These are phyloP conservation scores for Pythium brachiatum DNA, from an alignment of 352 stramenopile genomes.

Conservation along the genomic window DNA sequence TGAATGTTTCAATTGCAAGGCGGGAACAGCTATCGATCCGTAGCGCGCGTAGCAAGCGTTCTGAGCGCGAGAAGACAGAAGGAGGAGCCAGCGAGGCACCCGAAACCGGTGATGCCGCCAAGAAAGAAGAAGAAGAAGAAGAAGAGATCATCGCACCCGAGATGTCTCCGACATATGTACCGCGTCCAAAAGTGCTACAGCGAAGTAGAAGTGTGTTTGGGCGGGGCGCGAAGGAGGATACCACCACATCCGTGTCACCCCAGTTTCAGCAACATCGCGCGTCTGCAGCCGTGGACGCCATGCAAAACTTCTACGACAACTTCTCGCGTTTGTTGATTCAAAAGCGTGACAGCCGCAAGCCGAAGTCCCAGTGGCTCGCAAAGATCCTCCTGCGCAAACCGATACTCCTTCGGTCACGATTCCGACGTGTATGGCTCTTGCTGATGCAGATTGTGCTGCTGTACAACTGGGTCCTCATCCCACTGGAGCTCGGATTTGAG, in stretches of 20 bases:
- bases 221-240: background rate
- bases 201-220: slow-evolving; percentile 20
- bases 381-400: slow-evolving; percentile 30
- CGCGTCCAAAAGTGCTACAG: slow-evolving; percentile 6
- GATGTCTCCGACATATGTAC: slow-evolving; percentile 21
- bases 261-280: slow-evolving; percentile 1
- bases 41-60: slow-evolving; percentile 17
- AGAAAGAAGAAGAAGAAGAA: slow-evolving; percentile 10
- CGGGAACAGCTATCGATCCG: slow-evolving; percentile 29
- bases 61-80: slow-evolving; percentile 25
- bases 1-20: slow-evolving; percentile 30
- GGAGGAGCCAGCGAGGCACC: slow-evolving; percentile 7
- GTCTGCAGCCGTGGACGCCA: slow-evolving; percentile 8
- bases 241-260: too few relatives aligned
- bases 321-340: slow-evolving; percentile 17
- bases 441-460: slow-evolving; percentile 37
- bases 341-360: slow-evolving; percentile 10
- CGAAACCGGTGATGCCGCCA: background rate
- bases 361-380: slow-evolving; percentile 2
- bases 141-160: background rate
- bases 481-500: slow-evolving; percentile 41
- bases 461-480: slow-evolving; percentile 38
- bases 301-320: slow-evolving; percentile 27
- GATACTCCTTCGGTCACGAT: slow-evolving; percentile 31
- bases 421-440: slow-evolving; percentile 41